Evolutionary conservation across 2,329 filamentous ascomycete genomes (phyloP).

Genomic region (Penicillium sp.): DNA sequence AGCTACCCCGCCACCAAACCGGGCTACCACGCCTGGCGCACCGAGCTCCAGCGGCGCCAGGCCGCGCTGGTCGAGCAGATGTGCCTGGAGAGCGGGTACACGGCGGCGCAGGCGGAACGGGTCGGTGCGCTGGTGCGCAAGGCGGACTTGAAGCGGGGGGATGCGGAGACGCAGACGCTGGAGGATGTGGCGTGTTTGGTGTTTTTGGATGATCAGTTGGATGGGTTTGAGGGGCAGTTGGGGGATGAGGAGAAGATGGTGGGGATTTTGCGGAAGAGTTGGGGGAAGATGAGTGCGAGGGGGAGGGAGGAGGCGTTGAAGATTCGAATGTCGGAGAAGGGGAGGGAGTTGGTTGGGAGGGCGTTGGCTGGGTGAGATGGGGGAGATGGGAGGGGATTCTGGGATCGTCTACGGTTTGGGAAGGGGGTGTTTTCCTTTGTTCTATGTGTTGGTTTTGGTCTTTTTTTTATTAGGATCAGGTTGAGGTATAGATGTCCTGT

Average conservation of each 20-base stretch:
- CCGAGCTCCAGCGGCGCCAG: conserved; percentile 66
- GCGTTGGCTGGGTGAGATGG: conserved; percentile 46
- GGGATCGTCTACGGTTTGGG: background rate
- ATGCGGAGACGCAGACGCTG: conserved; percentile 58
- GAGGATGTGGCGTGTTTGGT: conserved; percentile 85
- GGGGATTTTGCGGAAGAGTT: conserved; percentile 64
- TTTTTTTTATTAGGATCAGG: too few relatives aligned
- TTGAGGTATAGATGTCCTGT: too few relatives aligned
- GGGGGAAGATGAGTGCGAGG: conserved; percentile 64
- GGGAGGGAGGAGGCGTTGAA: conserved; percentile 60
- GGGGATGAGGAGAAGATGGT: conserved; percentile 73
- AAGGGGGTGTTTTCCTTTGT: too few relatives aligned
- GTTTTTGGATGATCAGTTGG: conserved; percentile 81
- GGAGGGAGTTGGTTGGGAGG: conserved; percentile 56
- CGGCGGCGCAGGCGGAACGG: conserved; percentile 50
- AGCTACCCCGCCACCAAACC: conserved; percentile 67
- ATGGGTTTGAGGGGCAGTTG: conserved; percentile 64
- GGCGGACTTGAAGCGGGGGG: conserved; percentile 57
- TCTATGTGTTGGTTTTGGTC: background rate
- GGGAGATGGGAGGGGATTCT: background rate
- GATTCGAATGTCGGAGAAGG: conserved; percentile 60
- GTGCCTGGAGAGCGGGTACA: conserved; percentile 48
- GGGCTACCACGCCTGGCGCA: conserved; percentile 76
- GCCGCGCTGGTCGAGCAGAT: conserved; percentile 54
- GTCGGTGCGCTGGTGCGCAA: conserved; percentile 72